Evolutionary conservation across 78 protist species (phyloP).

Genomic region (Dictyostelium citrinum): DNA sequence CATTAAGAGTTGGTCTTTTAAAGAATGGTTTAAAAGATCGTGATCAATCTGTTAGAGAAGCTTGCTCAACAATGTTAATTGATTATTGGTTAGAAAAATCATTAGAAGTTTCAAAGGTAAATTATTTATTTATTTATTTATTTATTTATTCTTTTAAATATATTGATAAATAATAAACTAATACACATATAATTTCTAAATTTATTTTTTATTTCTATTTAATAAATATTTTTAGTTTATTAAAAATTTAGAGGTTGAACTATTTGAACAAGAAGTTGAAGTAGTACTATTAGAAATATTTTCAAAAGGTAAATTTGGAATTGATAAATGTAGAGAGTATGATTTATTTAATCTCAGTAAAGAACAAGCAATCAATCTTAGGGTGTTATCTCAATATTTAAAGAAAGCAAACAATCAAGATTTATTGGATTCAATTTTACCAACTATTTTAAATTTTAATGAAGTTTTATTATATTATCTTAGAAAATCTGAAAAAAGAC

Average conservation of each 20-base stretch:
- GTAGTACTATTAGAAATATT: conserved; percentile 24
- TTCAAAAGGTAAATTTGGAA: not conserved
- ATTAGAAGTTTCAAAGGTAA: conserved; percentile 13
- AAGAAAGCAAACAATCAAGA: conserved; percentile 3
- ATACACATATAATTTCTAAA: too few relatives aligned
- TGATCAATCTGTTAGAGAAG: conserved; percentile 24
- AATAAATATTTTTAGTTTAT: not conserved
- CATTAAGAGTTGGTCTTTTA: conserved; percentile 41
- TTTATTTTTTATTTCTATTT: not conserved
- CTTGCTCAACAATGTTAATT: conserved; percentile 30
- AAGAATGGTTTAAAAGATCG: conserved; percentile 61
- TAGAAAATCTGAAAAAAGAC: not conserved
- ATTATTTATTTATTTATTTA: not conserved
- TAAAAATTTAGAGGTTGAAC: conserved; percentile 17
- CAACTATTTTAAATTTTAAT: conserved; percentile 25
- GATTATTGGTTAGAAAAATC: conserved; percentile 41
- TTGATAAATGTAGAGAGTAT: not conserved
- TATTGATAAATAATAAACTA: too few relatives aligned
- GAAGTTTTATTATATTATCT: conserved; percentile 22
- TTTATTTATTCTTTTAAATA: not conserved
- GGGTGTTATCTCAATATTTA: conserved; percentile 14
- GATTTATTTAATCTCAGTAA: conserved; percentile 3
- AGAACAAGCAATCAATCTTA: conserved; percentile 26
- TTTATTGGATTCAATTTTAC: conserved; percentile 5
- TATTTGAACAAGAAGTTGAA: conserved; percentile 44